These are phyloP conservation scores for Cladosporium oxysporum DNA, from an alignment of 2,329 filamentous ascomycete genomes.

Conservation along the genomic window DNA sequence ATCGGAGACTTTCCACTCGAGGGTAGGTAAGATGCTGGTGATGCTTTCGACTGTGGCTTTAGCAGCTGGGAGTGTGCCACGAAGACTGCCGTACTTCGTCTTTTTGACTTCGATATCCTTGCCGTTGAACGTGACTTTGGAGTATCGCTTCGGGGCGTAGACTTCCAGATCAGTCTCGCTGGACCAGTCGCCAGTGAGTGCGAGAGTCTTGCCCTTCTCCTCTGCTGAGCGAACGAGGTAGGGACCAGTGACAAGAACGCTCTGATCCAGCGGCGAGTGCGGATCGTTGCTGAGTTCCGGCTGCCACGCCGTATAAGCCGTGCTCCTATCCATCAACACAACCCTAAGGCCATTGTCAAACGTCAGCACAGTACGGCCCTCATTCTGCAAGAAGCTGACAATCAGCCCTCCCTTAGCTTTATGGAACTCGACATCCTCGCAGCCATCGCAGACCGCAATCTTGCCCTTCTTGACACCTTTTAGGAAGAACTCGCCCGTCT, in stretches of 20 bases:
- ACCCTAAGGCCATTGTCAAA: constrained; percentile 42
- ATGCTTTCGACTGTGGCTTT: constrained; percentile 23
- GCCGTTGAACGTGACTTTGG: constrained; percentile 43
- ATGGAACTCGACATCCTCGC: constrained; percentile 47
- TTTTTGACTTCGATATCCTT: constrained; percentile 33
- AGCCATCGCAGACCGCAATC: constrained; percentile 43
- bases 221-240: constrained; percentile 42
- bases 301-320: constrained; percentile 44
- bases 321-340: constrained; percentile 40
- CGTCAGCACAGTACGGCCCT: constrained; percentile 38
- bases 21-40: constrained; percentile 41
- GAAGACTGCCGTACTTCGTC: constrained; percentile 42
- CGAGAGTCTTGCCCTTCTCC: constrained; percentile 31
- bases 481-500: constrained; percentile 45
- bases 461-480: constrained; percentile 41
- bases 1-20: constrained; percentile 53
- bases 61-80: constrained; percentile 34
- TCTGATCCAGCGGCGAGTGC: constrained; percentile 42
- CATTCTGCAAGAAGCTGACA: constrained; percentile 35
- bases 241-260: constrained; percentile 43
- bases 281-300: constrained; percentile 43
- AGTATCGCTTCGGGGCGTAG: constrained; percentile 35
- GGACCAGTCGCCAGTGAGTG: constrained; percentile 40
- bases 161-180: constrained; percentile 41
- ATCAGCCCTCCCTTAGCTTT: constrained; percentile 41